Evolutionary conservation across 768 basidiomycete genomes (phyloP).

Genomic region (Leccinum rimulosum): DNA sequence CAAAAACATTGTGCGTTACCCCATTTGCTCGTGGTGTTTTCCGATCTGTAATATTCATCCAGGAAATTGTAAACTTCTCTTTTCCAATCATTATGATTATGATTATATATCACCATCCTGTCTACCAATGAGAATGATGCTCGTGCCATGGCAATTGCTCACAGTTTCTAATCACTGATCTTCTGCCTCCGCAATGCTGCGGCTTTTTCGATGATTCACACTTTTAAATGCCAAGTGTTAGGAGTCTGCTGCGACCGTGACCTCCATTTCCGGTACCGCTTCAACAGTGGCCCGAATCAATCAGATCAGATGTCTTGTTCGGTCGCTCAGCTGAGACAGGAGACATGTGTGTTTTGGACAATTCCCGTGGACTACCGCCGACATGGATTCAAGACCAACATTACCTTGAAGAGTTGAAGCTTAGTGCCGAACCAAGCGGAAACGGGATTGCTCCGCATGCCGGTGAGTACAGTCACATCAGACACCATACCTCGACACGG

Average conservation of each 20-base stretch:
- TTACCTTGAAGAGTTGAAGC: background rate
- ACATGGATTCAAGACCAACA: background rate
- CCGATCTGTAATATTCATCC: background rate
- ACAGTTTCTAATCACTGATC: background rate
- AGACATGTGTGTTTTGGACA: background rate
- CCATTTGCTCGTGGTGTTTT: background rate
- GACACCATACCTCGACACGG: background rate
- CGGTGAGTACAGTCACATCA: background rate
- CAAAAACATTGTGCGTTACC: constrained; percentile 3
- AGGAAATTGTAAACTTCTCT: constrained; percentile 5
- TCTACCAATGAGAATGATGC: background rate
- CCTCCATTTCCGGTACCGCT: background rate
- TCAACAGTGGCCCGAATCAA: background rate
- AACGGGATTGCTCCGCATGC: background rate
- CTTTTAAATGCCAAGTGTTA: background rate
- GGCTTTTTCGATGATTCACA: background rate
- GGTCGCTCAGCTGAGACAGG: background rate
- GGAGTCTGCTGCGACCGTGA: background rate
- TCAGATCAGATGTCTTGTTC: background rate
- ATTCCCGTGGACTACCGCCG: background rate
- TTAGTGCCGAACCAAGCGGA: background rate
- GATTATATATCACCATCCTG: background rate
- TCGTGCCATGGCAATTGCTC: background rate
- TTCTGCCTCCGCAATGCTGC: background rate
- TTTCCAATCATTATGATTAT: background rate